A percentile compares a stretch with the other conserved stretches of the same genome.
Evolutionary conservation across 768 basidiomycete genomes (phyloP).

Genomic region (Mycena alexandri): DNA sequence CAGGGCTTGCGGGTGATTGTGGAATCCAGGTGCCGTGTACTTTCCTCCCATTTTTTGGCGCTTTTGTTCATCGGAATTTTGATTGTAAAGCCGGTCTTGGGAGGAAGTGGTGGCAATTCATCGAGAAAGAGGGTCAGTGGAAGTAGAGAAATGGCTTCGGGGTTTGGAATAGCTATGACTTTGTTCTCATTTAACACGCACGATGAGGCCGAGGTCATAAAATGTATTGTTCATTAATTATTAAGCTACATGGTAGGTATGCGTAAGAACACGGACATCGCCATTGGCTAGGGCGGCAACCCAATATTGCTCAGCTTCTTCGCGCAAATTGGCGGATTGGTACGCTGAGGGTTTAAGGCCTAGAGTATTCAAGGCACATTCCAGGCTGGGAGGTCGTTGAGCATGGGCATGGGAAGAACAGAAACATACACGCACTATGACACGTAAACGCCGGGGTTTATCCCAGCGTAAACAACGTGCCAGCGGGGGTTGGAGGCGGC

Average conservation of each 20-base stretch:
- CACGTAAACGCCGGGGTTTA: background rate
- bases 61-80: no score
- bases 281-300: background rate
- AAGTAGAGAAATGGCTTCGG: background rate
- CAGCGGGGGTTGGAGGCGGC: background rate
- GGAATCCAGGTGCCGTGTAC: background rate
- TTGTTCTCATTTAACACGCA: no score
- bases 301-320: background rate
- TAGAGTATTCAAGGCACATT: background rate
- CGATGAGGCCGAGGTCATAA: no score
- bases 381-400: background rate
- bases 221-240: background rate
- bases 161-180: background rate
- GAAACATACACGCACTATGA: background rate
- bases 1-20: background rate
- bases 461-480: conserved; percentile 5
- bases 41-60: no score
- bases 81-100: background rate
- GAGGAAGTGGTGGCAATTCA: background rate
- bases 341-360: background rate
- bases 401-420: no score
- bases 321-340: background rate
- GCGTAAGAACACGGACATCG: background rate
- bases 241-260: background rate
- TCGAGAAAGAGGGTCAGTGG: background rate